Evolutionary conservation across 1,284 basidiomycete species (phyloP).

Genomic region (Xanthoconium separans): DNA sequence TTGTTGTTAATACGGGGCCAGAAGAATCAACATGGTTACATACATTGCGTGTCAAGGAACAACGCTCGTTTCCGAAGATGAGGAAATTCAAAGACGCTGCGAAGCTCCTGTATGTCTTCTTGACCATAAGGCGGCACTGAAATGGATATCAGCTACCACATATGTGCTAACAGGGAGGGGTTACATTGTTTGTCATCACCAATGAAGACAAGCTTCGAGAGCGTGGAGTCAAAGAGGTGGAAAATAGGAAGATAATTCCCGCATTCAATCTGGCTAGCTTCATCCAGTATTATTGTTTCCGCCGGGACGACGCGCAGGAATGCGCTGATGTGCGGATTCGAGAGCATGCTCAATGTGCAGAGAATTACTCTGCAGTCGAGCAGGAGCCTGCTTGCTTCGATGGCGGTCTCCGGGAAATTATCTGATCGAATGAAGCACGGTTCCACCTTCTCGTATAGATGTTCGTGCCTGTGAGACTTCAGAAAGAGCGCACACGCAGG

Average conservation of each 20-base stretch:
- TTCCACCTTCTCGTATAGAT: constrained; percentile 52
- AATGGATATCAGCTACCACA: neutral
- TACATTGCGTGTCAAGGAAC: constrained; percentile 47
- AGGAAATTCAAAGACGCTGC: constrained; percentile 45
- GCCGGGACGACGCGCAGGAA: constrained; percentile 45
- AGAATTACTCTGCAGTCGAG: constrained; percentile 55
- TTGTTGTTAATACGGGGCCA: neutral
- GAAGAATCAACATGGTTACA: constrained; percentile 3
- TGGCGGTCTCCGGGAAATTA: constrained; percentile 33
- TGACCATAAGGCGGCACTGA: constrained; percentile 51
- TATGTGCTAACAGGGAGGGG: constrained; percentile 16
- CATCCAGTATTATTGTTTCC: constrained; percentile 56
- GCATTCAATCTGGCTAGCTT: constrained; percentile 66
- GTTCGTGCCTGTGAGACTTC: constrained; percentile 60
- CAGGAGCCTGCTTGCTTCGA: constrained; percentile 28
- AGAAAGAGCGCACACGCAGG: constrained; percentile 3
- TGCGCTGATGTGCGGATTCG: constrained; percentile 28
- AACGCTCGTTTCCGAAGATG: constrained; percentile 35
- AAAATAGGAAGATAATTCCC: constrained; percentile 59
- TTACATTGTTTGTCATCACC: constrained; percentile 76
- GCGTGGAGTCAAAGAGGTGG: constrained; percentile 37
- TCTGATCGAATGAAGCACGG: constrained; percentile 52
- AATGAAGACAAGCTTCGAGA: constrained; percentile 68
- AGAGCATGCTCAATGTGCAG: constrained; percentile 49
- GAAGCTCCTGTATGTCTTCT: constrained; percentile 39